phyloP scores from a whole-genome alignment of 495 filamentous ascomycete genomes.

The Aspergillus panamensis region DNA sequence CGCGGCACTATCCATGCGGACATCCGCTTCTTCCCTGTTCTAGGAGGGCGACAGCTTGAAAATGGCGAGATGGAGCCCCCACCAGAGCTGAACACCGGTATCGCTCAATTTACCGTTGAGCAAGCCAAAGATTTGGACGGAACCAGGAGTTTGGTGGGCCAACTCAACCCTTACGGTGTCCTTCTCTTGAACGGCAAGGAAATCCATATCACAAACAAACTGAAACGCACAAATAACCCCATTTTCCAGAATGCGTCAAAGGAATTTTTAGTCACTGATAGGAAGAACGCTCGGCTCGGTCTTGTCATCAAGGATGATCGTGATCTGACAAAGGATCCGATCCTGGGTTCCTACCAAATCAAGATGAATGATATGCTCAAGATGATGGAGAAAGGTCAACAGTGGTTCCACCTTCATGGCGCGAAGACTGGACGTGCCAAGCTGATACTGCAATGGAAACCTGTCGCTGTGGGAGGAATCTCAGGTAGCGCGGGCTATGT shows the following conservation, averaged over 20 bases:
- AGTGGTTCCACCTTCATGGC: constrained; percentile 89
- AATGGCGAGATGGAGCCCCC: constrained; percentile 74
- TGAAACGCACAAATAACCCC: constrained; percentile 95
- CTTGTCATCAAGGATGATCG: constrained; percentile 93
- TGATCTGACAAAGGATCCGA: constrained; percentile 75
- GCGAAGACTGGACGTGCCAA: constrained; percentile 82
- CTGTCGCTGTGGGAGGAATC: constrained; percentile 75
- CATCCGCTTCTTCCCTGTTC: constrained; percentile 90
- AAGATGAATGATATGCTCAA: constrained; percentile 90
- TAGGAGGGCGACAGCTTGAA: constrained; percentile 65
- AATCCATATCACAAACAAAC: constrained; percentile 75
- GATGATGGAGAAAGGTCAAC: constrained; percentile 84
- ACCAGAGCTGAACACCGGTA: constrained; percentile 89
- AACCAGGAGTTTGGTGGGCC: constrained; percentile 81
- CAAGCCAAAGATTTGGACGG: constrained; percentile 95
- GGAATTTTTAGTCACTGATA: constrained; percentile 89
- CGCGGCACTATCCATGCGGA: constrained; percentile 78
- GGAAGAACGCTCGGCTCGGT: constrained; percentile 82
- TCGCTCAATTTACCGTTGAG: constrained; percentile 86
- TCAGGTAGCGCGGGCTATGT: constrained; percentile 83
- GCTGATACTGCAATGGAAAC: constrained; percentile 89
- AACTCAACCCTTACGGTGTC: constrained; percentile 84
- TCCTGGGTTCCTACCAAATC: constrained; percentile 89
- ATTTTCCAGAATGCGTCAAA: constrained; percentile 88
- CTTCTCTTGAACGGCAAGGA: constrained; percentile 87